Percentiles rank a stretch among this genome's conserved stretches.
phyloP scores from a whole-genome alignment of 192 early-diverging fungal species.

The Backusella tarrabulga region DNA sequence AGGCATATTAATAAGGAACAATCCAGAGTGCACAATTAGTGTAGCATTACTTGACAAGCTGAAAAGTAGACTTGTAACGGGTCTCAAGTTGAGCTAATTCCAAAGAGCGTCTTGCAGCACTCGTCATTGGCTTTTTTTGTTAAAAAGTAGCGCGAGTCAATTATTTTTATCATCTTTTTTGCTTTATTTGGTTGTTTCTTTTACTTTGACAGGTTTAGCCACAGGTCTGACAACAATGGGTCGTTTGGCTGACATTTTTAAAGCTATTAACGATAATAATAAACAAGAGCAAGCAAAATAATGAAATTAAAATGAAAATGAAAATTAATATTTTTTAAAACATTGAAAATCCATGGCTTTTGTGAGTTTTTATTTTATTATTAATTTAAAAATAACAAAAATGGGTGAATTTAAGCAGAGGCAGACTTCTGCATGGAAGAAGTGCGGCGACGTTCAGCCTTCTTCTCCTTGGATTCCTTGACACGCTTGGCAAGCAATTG shows the following conservation, averaged over 20 bases:
- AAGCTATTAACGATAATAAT: background rate
- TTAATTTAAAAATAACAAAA: background rate
- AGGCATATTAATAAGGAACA: background rate
- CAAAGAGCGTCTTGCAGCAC: background rate
- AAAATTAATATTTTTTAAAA: background rate
- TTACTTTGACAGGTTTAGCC: background rate
- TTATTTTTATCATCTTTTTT: background rate
- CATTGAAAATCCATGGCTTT: background rate
- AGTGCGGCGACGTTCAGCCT: constrained; percentile 74
- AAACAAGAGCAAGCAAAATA: background rate
- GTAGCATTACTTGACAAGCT: constrained; percentile 6
- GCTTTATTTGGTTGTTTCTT: background rate
- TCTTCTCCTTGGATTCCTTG: constrained; percentile 94
- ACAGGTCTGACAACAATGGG: background rate
- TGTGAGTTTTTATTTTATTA: background rate
- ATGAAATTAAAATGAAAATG: background rate
- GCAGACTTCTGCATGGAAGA: constrained; percentile 61
- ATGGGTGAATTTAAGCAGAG: constrained; percentile 28
- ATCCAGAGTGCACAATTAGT: no score
- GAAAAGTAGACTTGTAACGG: constrained; percentile 18
- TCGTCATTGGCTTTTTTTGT: background rate
- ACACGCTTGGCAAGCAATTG: constrained; percentile 88
- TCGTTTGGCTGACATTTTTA: background rate
- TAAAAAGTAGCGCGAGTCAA: background rate
- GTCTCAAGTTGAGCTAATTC: constrained; percentile 24